Conservation (phyloP, 768 basidiomycete genomes). For the Auriculariales sp. region DNA sequence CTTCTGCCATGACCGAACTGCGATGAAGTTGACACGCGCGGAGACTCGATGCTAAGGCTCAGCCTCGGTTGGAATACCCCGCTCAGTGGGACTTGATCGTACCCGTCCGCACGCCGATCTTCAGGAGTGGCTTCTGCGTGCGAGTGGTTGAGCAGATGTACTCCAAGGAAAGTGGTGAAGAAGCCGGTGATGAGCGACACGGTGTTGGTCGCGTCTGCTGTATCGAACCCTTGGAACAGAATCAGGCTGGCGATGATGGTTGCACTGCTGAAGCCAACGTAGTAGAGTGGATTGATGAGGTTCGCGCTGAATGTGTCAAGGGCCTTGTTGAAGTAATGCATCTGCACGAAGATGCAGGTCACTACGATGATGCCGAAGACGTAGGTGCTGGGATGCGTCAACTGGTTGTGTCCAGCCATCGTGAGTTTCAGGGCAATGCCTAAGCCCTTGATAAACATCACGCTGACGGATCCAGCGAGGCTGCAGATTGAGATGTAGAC, state of each 20-base stretch:
- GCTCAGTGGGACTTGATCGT: conserved; percentile 35
- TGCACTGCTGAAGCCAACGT: conserved; percentile 88
- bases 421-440: conserved; percentile 95
- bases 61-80: conserved; percentile 66
- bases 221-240: conserved; percentile 95
- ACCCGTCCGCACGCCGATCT: conserved; percentile 12
- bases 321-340: conserved; percentile 98
- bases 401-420: conserved; percentile 85
- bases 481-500: conserved; percentile 97
- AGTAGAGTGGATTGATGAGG: conserved; percentile 96
- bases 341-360: conserved; percentile 78
- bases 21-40: conserved; percentile 20
- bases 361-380: conserved; percentile 76
- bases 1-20: conserved; percentile 43
- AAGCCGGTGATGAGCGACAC: conserved; percentile 83
- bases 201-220: conserved; percentile 64
- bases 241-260: conserved; percentile 92
- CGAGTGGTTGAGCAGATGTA: conserved; percentile 83
- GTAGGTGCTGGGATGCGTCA: conserved; percentile 91
- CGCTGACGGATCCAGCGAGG: conserved; percentile 85
- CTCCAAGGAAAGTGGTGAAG: conserved; percentile 86
- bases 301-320: conserved; percentile 95
- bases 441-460: conserved; percentile 98
- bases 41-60: conserved; percentile 44
- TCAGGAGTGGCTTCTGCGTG: conserved; percentile 36